Conservation (phyloP, 805 yeast species). For the Osmozyma mogii region DNA sequence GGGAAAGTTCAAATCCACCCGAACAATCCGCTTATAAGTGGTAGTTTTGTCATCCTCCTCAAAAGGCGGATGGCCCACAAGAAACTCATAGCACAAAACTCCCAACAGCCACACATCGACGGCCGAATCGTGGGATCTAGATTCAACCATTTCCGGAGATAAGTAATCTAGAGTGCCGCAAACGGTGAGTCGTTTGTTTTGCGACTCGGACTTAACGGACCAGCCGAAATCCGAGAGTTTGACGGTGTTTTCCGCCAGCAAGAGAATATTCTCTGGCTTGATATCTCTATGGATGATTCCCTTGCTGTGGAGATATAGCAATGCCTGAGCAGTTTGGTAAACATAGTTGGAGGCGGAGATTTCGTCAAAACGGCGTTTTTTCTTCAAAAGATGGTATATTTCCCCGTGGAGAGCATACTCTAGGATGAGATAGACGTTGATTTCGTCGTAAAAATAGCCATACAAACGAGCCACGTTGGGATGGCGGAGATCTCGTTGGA, state of each 20-base stretch:
- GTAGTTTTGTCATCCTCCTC: conserved; percentile 72
- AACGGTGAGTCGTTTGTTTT: conserved; percentile 58
- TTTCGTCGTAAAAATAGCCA: conserved; percentile 78
- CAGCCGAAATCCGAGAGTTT: conserved; percentile 95
- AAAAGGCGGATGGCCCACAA: conserved; percentile 88
- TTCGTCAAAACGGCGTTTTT: conserved; percentile 65
- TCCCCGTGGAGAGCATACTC: conserved; percentile 88
- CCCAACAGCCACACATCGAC: conserved; percentile 96
- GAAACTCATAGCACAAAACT: conserved; percentile 71
- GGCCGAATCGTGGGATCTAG: conserved; percentile 63
- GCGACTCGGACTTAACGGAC: conserved; percentile 52
- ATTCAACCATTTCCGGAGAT: conserved; percentile 92
- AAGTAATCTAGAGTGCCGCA: conserved; percentile 94
- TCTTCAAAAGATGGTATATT: conserved; percentile 62
- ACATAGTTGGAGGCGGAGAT: conserved; percentile 70
- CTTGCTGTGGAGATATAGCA: conserved; percentile 68
- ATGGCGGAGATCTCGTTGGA: conserved; percentile 74
- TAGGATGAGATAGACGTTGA: conserved; percentile 72
- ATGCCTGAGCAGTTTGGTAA: conserved; percentile 75
- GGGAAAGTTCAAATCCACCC: conserved; percentile 72
- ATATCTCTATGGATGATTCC: conserved; percentile 86
- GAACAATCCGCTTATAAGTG: conserved; percentile 74
- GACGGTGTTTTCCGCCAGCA: conserved; percentile 67
- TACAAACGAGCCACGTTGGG: conserved; percentile 72
- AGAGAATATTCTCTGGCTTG: conserved; percentile 85